These are phyloP conservation scores for Cephalotrichum gorgonifer DNA, from an alignment of 2,329 filamentous ascomycete genomes.

Conservation along the genomic window DNA sequence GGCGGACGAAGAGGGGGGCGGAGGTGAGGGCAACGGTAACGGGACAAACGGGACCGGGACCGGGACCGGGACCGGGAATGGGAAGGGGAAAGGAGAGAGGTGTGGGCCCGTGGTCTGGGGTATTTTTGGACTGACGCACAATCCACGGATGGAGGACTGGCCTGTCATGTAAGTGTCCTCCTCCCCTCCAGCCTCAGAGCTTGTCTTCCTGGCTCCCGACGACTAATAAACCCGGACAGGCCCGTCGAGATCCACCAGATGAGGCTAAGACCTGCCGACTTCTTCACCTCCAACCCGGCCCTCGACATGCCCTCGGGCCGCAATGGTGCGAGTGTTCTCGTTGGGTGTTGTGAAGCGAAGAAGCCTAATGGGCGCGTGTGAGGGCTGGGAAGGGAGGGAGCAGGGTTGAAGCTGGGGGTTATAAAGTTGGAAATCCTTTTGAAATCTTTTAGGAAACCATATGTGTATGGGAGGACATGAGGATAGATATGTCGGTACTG, in stretches of 20 bases:
- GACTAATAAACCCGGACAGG: conserved; percentile 19
- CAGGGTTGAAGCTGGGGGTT: too few relatives aligned
- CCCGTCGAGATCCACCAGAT: conserved; percentile 36
- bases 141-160: conserved; percentile 38
- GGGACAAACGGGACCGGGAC: conserved; percentile 2
- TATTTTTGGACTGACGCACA: conserved; percentile 38
- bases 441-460: too few relatives aligned
- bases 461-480: too few relatives aligned
- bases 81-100: conserved; percentile 6
- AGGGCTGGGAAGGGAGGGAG: too few relatives aligned
- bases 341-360: conserved; percentile 9
- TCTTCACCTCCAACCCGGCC: conserved; percentile 35
- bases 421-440: too few relatives aligned
- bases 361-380: background rate
- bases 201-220: background rate
- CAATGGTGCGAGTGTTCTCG: conserved; percentile 28
- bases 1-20: conserved; percentile 8
- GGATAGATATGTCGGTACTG: too few relatives aligned
- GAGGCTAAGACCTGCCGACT: conserved; percentile 33
- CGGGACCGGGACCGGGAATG: background rate
- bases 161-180: conserved; percentile 34
- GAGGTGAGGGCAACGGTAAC: conserved; percentile 2
- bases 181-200: background rate
- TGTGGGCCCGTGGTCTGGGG: conserved; percentile 31
- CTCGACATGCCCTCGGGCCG: conserved; percentile 29